Base-by-base conservation (phyloP, 1,284 basidiomycete species). In the Wolfiporia cocos region DNA sequence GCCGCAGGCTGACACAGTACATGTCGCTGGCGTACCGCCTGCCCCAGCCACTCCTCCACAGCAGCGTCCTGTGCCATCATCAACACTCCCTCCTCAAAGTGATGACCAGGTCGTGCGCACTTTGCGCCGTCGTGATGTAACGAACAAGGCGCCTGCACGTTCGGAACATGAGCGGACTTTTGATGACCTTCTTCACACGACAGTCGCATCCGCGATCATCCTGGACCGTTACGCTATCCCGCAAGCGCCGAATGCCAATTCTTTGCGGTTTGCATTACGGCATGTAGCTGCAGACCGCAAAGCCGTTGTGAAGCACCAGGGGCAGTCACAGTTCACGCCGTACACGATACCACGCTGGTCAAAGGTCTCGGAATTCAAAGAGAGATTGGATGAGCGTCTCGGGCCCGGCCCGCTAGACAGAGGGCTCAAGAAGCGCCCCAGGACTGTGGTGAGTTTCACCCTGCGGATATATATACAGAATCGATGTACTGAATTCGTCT, bases 351-450 rank as follows among this genome's bases (percentile, higher is more conserved):
- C 50, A n/a, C 45, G 47, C 3, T 58, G 46, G 43, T 55, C 54
- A 19, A 50, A 51, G 38, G 48, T 49, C 34, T 50, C 50, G 26
- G 46, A 49, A 41, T 52, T 56, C 46, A 56, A 56, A 43, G 48
- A 47, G 26, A 43, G 50, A 24, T 33, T 56, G 39, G 54, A 58
- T 40, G 20, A 11, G 14, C 41, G 47, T 23, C 51, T 54, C 32
- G 56, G 56, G 9, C 48, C 47, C 9, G 56, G 54, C 10, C 46
- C 51, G 29, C 49, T 58, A 40, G 47, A 49, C 12, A 41, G 53
- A 6, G 54, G 51, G 4, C 35, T 51, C 29, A 41, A 49, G 23
- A 47, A 39, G 21, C 43, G 42, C 21, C 54, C 54, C 19, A 49
- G 29, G 40, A 45, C 47, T 26, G 55, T 54, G 36, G 39, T 54